phyloP scores from a whole-genome alignment of 2,329 filamentous ascomycete genomes.

The Cercospora zeae-maydis region DNA sequence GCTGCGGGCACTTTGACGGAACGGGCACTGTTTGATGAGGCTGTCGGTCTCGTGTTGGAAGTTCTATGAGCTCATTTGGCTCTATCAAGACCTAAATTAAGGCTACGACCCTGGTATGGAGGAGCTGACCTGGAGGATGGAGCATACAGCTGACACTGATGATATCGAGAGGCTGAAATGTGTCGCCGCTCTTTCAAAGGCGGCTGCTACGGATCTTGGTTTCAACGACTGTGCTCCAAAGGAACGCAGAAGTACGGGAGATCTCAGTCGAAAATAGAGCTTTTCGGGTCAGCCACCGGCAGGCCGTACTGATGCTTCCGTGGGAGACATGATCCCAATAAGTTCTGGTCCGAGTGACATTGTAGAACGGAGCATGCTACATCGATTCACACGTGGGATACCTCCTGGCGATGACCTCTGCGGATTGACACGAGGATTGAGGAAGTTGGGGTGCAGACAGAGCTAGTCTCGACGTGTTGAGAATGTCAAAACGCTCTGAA shows the following conservation, averaged over 20 bases:
- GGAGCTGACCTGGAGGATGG: neutral
- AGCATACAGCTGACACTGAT: neutral
- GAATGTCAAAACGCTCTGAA: neutral
- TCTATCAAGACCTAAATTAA: neutral
- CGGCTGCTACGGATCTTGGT: neutral
- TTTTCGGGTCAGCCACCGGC: neutral
- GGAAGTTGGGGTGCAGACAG: neutral
- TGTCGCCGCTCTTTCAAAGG: neutral
- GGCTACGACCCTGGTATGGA: neutral
- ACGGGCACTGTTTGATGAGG: constrained; percentile 41
- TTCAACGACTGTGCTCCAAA: neutral
- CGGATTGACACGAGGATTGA: neutral
- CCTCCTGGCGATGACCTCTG: neutral
- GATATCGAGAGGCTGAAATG: neutral
- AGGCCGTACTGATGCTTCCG: neutral
- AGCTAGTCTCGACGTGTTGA: neutral
- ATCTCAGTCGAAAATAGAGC: neutral
- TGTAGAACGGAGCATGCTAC: neutral
- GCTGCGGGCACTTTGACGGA: constrained; percentile 26
- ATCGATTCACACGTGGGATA: neutral
- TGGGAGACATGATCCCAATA: neutral
- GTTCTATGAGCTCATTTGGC: constrained; percentile 21
- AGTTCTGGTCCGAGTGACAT: neutral
- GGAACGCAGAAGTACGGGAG: neutral
- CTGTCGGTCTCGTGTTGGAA: constrained; percentile 35